phyloP scores from a whole-genome alignment of 805 yeast species.

The Priceomyces fermenticarens region DNA sequence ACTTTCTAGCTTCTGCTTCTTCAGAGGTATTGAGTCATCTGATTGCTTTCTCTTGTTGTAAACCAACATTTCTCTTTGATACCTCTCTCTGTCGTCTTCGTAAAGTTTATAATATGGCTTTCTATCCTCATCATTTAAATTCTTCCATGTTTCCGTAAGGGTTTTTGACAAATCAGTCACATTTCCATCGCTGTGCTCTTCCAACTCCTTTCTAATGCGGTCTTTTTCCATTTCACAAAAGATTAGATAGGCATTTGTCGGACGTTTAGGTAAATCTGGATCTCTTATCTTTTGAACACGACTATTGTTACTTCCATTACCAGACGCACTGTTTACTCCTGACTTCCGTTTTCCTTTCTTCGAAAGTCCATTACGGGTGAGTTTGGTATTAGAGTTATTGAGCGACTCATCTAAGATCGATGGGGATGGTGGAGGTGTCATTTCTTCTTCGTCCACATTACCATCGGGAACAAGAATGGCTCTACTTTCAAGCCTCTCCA shows the following conservation, averaged over 20 bases:
- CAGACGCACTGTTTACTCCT: constrained; percentile 14
- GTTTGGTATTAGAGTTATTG: constrained; percentile 16
- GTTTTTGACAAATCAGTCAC: constrained; percentile 68
- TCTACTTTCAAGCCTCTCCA: constrained; percentile 73
- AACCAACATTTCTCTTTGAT: constrained; percentile 65
- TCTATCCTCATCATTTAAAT: constrained; percentile 62
- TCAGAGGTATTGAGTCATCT: constrained; percentile 7
- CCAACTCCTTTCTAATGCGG: constrained; percentile 56
- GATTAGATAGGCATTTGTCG: constrained; percentile 83
- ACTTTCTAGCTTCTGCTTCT: constrained; percentile 12
- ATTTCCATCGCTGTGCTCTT: constrained; percentile 46
- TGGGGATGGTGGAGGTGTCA: constrained; percentile 42
- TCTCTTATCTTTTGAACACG: constrained; percentile 52
- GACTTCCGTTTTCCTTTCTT: constrained; percentile 19
- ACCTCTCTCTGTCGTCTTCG: constrained; percentile 75
- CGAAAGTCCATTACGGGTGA: constrained; percentile 15
- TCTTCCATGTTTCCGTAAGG: constrained; percentile 84
- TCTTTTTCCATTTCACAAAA: constrained; percentile 88
- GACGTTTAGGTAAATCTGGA: constrained; percentile 84
- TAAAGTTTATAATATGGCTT: constrained; percentile 72
- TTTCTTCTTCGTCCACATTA: constrained; percentile 25
- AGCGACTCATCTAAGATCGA: constrained; percentile 30
- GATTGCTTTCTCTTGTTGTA: constrained; percentile 35
- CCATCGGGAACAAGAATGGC: constrained; percentile 31
- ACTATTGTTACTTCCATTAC: constrained; percentile 19